phyloP scores from a whole-genome alignment of 2,329 filamentous ascomycete genomes.

The Emmonsiellopsis sp. region DNA sequence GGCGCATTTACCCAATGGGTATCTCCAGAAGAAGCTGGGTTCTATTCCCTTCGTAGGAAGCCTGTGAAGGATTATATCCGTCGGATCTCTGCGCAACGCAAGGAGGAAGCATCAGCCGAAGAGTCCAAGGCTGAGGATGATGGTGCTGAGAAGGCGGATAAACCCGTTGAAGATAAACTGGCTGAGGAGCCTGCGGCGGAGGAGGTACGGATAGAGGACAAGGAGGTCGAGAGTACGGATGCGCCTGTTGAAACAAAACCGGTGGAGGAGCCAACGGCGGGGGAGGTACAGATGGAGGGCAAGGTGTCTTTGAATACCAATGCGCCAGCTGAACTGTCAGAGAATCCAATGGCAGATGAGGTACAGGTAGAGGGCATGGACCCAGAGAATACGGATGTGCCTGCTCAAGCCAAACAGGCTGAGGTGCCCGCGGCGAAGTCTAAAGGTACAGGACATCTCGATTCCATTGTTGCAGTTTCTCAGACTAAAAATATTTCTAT shows the following conservation, averaged over 20 bases:
- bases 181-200: not conserved
- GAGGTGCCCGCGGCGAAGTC: not conserved
- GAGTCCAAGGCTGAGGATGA: not conserved
- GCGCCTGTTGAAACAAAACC: constrained; percentile 1
- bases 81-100: not conserved
- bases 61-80: constrained; percentile 32
- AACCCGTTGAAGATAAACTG: constrained; percentile 7
- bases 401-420: not conserved
- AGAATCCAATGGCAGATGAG: too few species aligned
- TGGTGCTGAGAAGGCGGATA: constrained; percentile 7
- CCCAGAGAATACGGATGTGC: constrained; percentile 4
- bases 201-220: not conserved
- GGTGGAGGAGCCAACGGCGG: constrained; percentile 9
- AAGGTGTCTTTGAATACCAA: not conserved
- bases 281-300: not conserved
- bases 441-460: not conserved
- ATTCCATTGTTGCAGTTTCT: not conserved
- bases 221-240: not conserved
- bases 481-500: not conserved
- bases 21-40: constrained; percentile 47
- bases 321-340: not conserved
- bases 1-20: constrained; percentile 51
- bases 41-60: constrained; percentile 43
- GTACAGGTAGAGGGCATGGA: not conserved
- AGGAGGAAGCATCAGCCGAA: constrained; percentile 2